Percentiles rank a stretch among this genome's conserved stretches.
phyloP scores from a whole-genome alignment of 164 flowering plant genomes.

The Magnolia changhungtana region DNA sequence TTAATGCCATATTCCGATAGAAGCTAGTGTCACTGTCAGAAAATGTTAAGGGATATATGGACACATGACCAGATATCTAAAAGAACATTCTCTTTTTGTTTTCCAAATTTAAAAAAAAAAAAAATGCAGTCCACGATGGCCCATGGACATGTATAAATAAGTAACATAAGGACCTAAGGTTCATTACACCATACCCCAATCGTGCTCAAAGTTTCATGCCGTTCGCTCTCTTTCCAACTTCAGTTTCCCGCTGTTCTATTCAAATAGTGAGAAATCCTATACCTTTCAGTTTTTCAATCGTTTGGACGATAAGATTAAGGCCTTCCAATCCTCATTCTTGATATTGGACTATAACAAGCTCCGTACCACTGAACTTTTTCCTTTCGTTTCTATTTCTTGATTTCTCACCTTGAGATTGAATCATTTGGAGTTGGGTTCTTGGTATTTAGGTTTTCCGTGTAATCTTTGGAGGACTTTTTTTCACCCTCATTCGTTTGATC shows the following conservation, averaged over 20 bases:
- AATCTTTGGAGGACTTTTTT: not conserved
- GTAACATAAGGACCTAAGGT: not conserved
- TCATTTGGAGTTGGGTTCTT: too few species aligned
- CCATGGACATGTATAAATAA: not conserved
- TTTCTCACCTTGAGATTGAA: not conserved
- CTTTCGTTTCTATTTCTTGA: not conserved
- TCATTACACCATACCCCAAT: not conserved
- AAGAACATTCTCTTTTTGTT: not conserved
- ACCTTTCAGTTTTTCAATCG: not conserved
- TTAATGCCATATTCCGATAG: too few species aligned
- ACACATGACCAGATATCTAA: not conserved
- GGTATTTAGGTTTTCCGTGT: not conserved
- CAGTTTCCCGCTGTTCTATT: not conserved
- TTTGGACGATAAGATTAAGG: too few species aligned
- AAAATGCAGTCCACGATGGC: not conserved
- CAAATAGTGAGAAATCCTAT: not conserved
- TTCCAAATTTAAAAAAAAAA: not conserved
- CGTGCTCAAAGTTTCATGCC: not conserved
- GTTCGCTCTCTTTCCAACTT: not conserved
- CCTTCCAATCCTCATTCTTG: not conserved
- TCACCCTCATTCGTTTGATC: not conserved
- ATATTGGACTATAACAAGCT: not conserved
- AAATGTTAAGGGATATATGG: not conserved
- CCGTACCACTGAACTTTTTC: not conserved
- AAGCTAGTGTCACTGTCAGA: not conserved